Percentiles rank a stretch among this genome's conserved stretches.
Evolutionary conservation across 495 filamentous ascomycete genomes (phyloP).

Genomic region (Astrocystis sublimbata): DNA sequence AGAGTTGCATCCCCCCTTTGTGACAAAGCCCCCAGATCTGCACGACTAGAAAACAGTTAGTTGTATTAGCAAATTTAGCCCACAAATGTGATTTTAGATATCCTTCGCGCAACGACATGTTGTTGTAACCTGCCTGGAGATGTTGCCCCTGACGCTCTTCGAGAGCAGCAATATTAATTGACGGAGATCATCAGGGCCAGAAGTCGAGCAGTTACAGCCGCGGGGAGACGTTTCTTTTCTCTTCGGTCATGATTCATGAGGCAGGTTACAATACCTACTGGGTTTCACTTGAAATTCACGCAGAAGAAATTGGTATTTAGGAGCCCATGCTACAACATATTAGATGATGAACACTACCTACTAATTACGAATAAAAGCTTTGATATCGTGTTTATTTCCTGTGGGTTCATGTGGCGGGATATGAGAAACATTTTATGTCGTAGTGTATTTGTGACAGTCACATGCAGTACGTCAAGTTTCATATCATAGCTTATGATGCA

Average conservation of each 20-base stretch:
- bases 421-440: no score
- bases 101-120: not conserved
- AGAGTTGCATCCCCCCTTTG: slow-evolving; percentile 1
- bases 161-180: not conserved
- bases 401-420: no score
- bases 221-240: not conserved
- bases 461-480: no score
- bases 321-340: no score
- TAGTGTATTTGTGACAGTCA: no score
- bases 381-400: no score
- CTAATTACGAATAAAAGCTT: no score
- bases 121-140: not conserved
- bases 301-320: no score
- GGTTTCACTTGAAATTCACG: no score
- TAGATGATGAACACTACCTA: no score
- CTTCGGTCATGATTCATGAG: no score
- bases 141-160: not conserved
- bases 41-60: not conserved
- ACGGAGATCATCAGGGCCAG: not conserved
- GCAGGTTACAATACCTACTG: not conserved
- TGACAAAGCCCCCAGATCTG: not conserved
- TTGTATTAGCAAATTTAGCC: not conserved
- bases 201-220: not conserved
- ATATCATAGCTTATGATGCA: no score
- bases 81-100: not conserved